Evolutionary conservation across 768 basidiomycete species (phyloP).

Genomic region (Chalciporus chontae): DNA sequence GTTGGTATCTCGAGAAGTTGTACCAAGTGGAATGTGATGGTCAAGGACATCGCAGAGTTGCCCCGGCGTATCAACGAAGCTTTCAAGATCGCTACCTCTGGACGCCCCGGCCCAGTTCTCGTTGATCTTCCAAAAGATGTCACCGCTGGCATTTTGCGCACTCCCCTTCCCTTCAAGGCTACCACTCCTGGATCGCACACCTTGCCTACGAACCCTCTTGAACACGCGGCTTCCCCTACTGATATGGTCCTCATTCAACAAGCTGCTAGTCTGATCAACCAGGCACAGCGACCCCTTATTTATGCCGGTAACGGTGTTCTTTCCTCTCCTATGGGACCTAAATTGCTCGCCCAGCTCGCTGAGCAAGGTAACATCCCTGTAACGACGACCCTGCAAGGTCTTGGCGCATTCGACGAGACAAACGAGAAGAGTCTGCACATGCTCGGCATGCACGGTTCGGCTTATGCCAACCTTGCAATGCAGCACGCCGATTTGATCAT

Average conservation of each 20-base stretch:
- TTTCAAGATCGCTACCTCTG: conserved; percentile 97
- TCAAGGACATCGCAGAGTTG: conserved; percentile 93
- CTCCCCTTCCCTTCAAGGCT: conserved; percentile 79
- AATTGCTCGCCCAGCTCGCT: conserved; percentile 72
- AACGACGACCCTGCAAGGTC: conserved; percentile 93
- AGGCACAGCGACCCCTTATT: conserved; percentile 85
- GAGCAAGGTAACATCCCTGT: conserved; percentile 93
- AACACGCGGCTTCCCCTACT: conserved; percentile 49
- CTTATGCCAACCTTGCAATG: conserved; percentile 97
- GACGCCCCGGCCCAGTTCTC: conserved; percentile 94
- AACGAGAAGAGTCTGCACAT: conserved; percentile 87
- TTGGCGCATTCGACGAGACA: conserved; percentile 93
- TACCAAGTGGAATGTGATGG: conserved; percentile 99
- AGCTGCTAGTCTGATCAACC: conserved; percentile 89
- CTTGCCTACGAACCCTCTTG: conserved; percentile 72
- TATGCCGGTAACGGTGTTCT: conserved; percentile 93
- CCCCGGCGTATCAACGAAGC: conserved; percentile 97
- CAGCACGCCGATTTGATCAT: conserved; percentile 98
- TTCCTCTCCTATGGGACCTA: conserved; percentile 75
- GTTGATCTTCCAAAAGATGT: conserved; percentile 99
- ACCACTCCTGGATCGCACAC: conserved; percentile 82
- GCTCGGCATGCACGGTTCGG: conserved; percentile 98
- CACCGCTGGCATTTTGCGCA: conserved; percentile 86
- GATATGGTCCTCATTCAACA: conserved; percentile 70
- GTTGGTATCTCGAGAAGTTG: conserved; percentile 95